Base-by-base conservation (phyloP, 2,329 filamentous ascomycete species). In the Cryphonectria nitschkei region DNA sequence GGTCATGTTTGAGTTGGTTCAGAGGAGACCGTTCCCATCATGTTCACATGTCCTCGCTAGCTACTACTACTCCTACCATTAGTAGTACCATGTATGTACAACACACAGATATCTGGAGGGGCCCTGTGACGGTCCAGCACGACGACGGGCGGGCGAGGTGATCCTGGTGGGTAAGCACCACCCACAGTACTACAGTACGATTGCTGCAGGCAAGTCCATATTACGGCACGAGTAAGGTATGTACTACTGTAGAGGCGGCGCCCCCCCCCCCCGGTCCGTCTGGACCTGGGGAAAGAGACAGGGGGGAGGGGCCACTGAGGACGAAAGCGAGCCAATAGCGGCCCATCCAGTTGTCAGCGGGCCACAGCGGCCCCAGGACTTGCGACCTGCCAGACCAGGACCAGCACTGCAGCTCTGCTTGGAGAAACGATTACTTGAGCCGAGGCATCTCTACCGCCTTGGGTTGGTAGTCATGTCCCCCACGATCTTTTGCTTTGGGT, bases 311-410 rank as follows among this genome's bases (percentile, higher is more conserved):
- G 14, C 43, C 19, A 1, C 22, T 19, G 7, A 9, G 46, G 46
- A 8, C 46, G 46, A 50, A n/a, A n/a, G 46, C 19, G 41, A 52
- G 43, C 63, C 63, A 65, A 65, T 65, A 19, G 26, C n/a, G 8
- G 14, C 29, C 9, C 63, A 14, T 37, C n/a, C 43, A 65, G 63
- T 65, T 65, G 63, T 65, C 63, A 65, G 63, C 63, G 41, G 39
- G 26, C 29, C 63, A 39, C 39, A 2, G 26, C 29, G 39, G 26
- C 63, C 29, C 43, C n/a, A 37, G 63, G 19, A 32, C 26, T 65
- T 65, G 62, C 62, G 41, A 65, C 62, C 41, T 65, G 63, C 63
- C 62, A 65, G 63, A 65, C 63, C 41, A 65, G 63, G 63, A 65
- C 41, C 63, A 50, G 41, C 63, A 22, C 6, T 9, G 37, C 37